Base-by-base conservation (phyloP, 2,329 filamentous ascomycete genomes). In the Penicillium sp. region DNA sequence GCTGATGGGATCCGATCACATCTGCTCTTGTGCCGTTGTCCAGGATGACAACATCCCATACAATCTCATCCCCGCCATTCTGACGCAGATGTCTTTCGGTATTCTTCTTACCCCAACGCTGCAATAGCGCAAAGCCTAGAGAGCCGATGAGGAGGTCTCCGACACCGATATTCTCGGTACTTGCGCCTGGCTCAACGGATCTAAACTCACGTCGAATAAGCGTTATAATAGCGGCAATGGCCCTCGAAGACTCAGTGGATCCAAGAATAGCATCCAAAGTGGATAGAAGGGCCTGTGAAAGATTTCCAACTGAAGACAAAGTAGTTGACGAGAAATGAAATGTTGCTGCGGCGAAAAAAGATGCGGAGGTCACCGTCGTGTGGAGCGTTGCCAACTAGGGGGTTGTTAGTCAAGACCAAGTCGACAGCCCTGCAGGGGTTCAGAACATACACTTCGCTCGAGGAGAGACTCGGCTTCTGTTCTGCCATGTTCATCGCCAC, bases 21-120 rank as follows among this genome's bases (percentile, higher is more conserved):
- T 79, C 77, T 28, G 77, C 77, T 53, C 77, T 71, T 43, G 74
- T 61, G 5, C 77, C 77, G 56, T 73, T 75, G 56, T 79, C 77
- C 31, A 79, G 66, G 19, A 79, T 78, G 43, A 79, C 77, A 36
- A 77, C 74, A 65, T 79, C 77, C 77, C 77, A 79, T 35, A 79
- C 69, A 3, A 69, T 72, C 57, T 76, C 75, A 38, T 75, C 69
- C n/a, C 74, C 75, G n/a, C 74, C 71, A 31, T 69, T 71, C 49
- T 75, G 68, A 22, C 71, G 71, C 35, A 76, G 66, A 30, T 73
- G 62, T 37, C 73, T 65, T 52, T 78, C 73, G 5, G 77, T 78
- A 46, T 74, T 76, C 42, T 72, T 75, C 51, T 71, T 69, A 14
- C 77, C 77, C 76, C 76, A 78, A 25, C 77, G 72, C 55, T 79